phyloP scores from a whole-genome alignment of 805 yeast species.

The Candida morakotiae region DNA sequence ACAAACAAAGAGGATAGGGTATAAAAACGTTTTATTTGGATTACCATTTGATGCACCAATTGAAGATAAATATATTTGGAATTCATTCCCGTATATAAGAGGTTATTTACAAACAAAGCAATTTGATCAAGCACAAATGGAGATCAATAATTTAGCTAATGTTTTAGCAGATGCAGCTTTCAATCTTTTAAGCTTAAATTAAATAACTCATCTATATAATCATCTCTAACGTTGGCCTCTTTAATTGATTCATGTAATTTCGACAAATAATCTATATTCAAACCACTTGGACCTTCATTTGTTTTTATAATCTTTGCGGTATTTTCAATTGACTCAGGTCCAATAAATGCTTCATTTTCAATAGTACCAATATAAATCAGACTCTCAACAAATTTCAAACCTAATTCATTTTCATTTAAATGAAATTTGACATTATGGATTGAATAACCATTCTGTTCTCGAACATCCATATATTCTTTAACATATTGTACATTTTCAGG shows the following conservation, averaged over 20 bases:
- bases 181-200: conserved; percentile 7
- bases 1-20: conserved; percentile 51
- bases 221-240: conserved; percentile 25
- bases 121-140: conserved; percentile 51
- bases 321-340: conserved; percentile 60
- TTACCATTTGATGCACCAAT: conserved; percentile 59
- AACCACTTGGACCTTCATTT: conserved; percentile 77
- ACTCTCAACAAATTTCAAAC: conserved; percentile 39
- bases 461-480: conserved; percentile 62
- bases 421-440: conserved; percentile 63
- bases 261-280: conserved; percentile 66
- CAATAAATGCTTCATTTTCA: conserved; percentile 77
- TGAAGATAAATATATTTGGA: conserved; percentile 40
- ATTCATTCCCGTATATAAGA: conserved; percentile 72
- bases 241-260: conserved; percentile 46
- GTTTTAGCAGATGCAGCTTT: conserved; percentile 17
- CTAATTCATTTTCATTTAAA: conserved; percentile 24
- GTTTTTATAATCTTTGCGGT: conserved; percentile 60
- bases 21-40: conserved; percentile 65
- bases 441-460: conserved; percentile 90
- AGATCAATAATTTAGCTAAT: conserved; percentile 41
- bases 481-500: conserved; percentile 60
- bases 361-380: conserved; percentile 80
- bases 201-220: conserved; percentile 32
- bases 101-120: conserved; percentile 55